Base-by-base conservation (phyloP, 2,329 filamentous ascomycete genomes). In the Neofusicoccum parvum region DNA sequence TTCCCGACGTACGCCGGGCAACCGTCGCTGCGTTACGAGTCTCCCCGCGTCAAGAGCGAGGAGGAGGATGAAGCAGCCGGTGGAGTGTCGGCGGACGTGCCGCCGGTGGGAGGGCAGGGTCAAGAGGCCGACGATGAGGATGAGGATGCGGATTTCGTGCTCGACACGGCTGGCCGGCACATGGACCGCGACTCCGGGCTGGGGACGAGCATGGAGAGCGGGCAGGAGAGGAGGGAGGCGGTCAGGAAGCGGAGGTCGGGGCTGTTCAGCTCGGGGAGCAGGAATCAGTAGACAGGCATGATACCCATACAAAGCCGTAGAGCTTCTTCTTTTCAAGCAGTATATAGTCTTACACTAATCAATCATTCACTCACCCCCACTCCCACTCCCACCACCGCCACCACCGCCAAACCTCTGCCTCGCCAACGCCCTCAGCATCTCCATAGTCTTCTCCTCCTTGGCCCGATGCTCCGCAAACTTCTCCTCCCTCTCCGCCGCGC, bases 381-480 rank as follows among this genome's bases (percentile, higher is more conserved):
- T 15, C 7, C 27, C 54, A 15, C 27, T 34, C 23, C 17, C 54
- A 14, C 54, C 54, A 1, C 54, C 53, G 1, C 46, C 60, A 27
- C 50, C 43, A 20, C 63, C 51, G 3, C 76, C 76, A 69, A 75
- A 97, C 68, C 91, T 85, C 80, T 92, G 87, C 79, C 85, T 90
- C 15, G 93, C 94, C 79, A 98, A 79, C 71, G 88, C 87, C 78
- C 85, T 90, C 73, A 98, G 73, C 84, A 92, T 93, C 56, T 87
- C 87, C 83, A 97, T 92, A 1, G 92, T 96, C 73, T 87, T 88
- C 68, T 93, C 89, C 79, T 98, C 94, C 77, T 92, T 91, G 72
- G 87, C 86, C 72, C 86, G 84, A 77, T 92, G 89, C 69, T 86
- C 87, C 71, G 84, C 82, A 60, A 94, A 74, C 71, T 88, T 85